Percentiles rank a stretch among this genome's conserved stretches.
These are phyloP conservation scores for Acidiella bohemica DNA, from an alignment of 495 filamentous ascomycete genomes.

Conservation along the genomic window DNA sequence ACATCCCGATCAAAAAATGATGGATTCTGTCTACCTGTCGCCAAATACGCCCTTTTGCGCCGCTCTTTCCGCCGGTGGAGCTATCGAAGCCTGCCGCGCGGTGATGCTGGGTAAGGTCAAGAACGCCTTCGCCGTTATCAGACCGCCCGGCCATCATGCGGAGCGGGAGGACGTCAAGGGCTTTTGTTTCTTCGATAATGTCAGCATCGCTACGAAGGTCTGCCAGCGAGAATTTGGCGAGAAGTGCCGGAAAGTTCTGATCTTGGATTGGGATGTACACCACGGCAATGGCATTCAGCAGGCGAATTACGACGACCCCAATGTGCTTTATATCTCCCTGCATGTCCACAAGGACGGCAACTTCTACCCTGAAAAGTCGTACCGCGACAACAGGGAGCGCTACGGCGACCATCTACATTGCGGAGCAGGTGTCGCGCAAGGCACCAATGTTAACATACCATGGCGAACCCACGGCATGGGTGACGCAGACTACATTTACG, in stretches of 20 bases:
- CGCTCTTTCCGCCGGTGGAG: constrained; percentile 76
- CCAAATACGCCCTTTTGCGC: constrained; percentile 66
- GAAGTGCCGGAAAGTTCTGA: constrained; percentile 69
- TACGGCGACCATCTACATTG: constrained; percentile 67
- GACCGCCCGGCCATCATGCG: constrained; percentile 91
- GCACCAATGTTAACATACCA: constrained; percentile 87
- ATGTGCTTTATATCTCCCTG: constrained; percentile 91
- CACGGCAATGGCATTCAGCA: constrained; percentile 95
- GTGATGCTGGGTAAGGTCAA: constrained; percentile 69
- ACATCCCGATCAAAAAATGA: constrained; percentile 23
- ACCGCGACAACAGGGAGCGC: constrained; percentile 30
- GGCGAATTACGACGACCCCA: constrained; percentile 87
- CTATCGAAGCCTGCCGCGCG: constrained; percentile 82
- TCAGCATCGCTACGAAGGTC: constrained; percentile 72
- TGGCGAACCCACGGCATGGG: constrained; percentile 86
- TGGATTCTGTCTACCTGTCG: constrained; percentile 86
- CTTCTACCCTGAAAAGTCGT: constrained; percentile 61
- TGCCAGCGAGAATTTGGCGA: constrained; percentile 67
- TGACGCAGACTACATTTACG: constrained; percentile 90
- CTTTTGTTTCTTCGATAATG: constrained; percentile 97
- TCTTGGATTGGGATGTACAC: constrained; percentile 87
- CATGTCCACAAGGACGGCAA: constrained; percentile 70
- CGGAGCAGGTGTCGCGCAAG: constrained; percentile 58
- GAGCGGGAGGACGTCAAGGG: constrained; percentile 74
- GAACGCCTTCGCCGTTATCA: constrained; percentile 88